Evolutionary conservation across 179 eudicot species (phyloP).

Genomic region (Heliamphora pulchella): DNA sequence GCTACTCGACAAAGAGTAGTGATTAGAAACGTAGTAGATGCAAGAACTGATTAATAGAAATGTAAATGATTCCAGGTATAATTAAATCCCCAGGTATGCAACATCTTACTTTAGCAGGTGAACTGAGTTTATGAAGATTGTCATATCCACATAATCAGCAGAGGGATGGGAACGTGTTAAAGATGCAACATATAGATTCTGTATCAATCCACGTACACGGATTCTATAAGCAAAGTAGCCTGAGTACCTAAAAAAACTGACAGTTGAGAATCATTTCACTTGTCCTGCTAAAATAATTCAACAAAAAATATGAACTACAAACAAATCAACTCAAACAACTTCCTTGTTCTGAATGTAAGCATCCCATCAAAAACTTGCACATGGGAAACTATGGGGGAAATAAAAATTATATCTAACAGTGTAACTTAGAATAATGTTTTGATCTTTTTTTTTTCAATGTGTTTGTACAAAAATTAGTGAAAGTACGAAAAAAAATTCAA

Average conservation of each 20-base stretch:
- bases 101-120: not conserved
- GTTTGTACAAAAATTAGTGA: not conserved
- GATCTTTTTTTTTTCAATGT: not conserved
- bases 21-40: not conserved
- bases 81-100: not conserved
- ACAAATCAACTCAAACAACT: slow-evolving; percentile 10
- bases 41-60: not conserved
- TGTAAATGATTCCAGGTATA: not conserved
- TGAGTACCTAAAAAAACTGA: not conserved
- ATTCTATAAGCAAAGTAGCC: not conserved
- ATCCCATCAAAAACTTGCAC: not conserved
- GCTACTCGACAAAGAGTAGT: not conserved
- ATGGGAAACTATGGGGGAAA: not conserved
- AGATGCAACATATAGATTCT: not conserved
- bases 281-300: not conserved
- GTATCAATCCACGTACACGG: not conserved
- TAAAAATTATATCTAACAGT: not conserved
- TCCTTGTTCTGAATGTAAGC: not conserved
- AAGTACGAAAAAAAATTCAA: not conserved
- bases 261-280: not conserved
- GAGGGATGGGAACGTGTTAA: not conserved
- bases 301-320: not conserved
- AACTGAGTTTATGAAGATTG: not conserved
- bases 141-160: not conserved
- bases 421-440: not conserved